Percentiles rank a stretch among this genome's conserved stretches.
These are phyloP conservation scores for Benincasa hispida DNA, from an alignment of 306 rosid genomes.

Conservation along the genomic window DNA sequence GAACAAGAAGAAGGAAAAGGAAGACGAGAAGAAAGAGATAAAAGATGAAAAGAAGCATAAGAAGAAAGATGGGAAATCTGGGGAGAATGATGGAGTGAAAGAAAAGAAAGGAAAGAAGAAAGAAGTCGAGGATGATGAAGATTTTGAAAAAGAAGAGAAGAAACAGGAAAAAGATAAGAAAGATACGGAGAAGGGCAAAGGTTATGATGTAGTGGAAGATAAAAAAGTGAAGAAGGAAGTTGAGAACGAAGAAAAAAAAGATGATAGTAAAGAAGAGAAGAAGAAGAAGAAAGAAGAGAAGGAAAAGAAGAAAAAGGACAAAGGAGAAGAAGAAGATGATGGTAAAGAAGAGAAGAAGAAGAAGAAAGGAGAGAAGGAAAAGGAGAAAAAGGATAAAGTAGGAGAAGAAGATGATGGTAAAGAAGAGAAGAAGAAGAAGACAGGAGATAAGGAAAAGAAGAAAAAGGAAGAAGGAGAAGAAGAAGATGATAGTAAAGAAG, in stretches of 20 bases:
- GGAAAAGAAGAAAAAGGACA: not conserved
- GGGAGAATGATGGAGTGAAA: conserved; percentile 8
- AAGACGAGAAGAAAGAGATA: not conserved
- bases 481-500: conserved; percentile 7
- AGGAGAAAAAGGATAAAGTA: not conserved
- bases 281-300: conserved; percentile 3
- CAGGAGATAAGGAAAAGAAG: not conserved
- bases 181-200: not conserved
- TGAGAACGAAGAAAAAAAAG: not conserved
- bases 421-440: conserved; percentile 4
- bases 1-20: not conserved
- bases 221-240: conserved; percentile 5
- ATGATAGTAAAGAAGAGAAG: not conserved
- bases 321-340: not conserved
- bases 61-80: not conserved
- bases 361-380: not conserved
- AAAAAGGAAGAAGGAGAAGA: not conserved
- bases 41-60: not conserved
- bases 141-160: not conserved
- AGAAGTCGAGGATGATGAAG: conserved; percentile 2
- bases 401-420: not conserved
- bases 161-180: not conserved
- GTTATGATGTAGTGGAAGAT: not conserved
- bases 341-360: not conserved
- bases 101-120: conserved; percentile 11